Percentiles rank a stretch among this genome's conserved stretches.
Evolutionary conservation across 2,329 filamentous ascomycete species (phyloP).

Genomic region (Dactylella cylindrospora): DNA sequence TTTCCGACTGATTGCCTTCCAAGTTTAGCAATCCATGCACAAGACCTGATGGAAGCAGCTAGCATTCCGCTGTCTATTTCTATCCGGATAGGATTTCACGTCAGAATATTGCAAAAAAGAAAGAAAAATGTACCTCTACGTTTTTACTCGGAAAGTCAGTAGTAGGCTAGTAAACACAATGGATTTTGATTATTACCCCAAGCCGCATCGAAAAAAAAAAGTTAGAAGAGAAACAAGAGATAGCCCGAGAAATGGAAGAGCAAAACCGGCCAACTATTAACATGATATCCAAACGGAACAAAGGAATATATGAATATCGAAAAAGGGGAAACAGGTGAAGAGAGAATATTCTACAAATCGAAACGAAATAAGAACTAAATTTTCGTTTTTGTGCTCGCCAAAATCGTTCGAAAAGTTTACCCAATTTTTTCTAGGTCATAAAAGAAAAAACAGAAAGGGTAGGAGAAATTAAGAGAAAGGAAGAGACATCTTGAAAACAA

Average conservation of each 20-base stretch:
- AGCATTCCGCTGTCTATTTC: too few species aligned
- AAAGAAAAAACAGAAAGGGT: not conserved
- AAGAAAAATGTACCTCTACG: too few species aligned
- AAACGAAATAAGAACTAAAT: too few species aligned
- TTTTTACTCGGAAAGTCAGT: too few species aligned
- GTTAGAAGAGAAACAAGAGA: not conserved
- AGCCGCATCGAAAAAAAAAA: not conserved
- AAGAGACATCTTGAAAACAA: not conserved
- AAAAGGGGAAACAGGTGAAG: constrained; percentile 1
- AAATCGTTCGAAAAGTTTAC: not conserved
- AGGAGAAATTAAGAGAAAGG: not conserved
- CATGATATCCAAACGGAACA: too few species aligned
- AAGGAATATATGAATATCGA: not conserved
- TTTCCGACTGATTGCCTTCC: too few species aligned
- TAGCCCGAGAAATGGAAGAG: not conserved
- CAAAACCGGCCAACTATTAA: not conserved
- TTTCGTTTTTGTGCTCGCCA: constrained; percentile 8
- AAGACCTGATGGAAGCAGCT: too few species aligned
- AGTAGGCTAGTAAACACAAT: too few species aligned
- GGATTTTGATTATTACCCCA: not conserved
- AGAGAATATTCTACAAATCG: constrained; percentile 36
- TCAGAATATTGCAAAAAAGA: too few species aligned
- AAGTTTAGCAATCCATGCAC: too few species aligned
- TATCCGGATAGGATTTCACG: too few species aligned
- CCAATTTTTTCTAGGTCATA: not conserved